These are phyloP conservation scores for Ophiostoma tasmaniense DNA, from an alignment of 2,329 filamentous ascomycete species.

Conservation along the genomic window DNA sequence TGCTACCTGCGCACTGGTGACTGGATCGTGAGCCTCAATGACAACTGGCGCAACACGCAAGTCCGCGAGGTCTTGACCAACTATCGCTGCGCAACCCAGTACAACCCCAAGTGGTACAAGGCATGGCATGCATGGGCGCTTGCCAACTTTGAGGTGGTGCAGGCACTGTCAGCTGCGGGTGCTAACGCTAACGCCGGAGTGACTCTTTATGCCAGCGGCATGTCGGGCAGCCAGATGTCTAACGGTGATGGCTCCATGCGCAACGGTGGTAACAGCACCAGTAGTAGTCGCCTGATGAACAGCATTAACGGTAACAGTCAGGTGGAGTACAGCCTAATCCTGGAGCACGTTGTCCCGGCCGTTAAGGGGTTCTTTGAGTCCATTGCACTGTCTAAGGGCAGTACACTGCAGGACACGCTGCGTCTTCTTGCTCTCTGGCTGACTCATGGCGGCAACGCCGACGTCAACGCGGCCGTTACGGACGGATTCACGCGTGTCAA, in stretches of 20 bases:
- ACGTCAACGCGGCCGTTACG: slow-evolving; percentile 80
- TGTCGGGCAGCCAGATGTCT: neutral
- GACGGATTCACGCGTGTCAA: slow-evolving; percentile 88
- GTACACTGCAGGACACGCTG: slow-evolving; percentile 90
- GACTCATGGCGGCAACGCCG: slow-evolving; percentile 75
- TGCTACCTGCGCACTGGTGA: slow-evolving; percentile 95
- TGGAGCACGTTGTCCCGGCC: slow-evolving; percentile 87
- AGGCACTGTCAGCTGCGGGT: slow-evolving; percentile 52
- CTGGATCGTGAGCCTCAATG: slow-evolving; percentile 82
- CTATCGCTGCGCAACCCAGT: slow-evolving; percentile 84
- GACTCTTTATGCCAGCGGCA: slow-evolving; percentile 5
- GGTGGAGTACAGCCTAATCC: slow-evolving; percentile 60
- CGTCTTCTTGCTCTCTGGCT: slow-evolving; percentile 94
- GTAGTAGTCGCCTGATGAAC: neutral
- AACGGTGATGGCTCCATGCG: neutral
- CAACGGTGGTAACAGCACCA: neutral
- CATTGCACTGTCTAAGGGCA: slow-evolving; percentile 82
- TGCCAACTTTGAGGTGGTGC: slow-evolving; percentile 97
- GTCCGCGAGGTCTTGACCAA: slow-evolving; percentile 85
- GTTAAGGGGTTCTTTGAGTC: slow-evolving; percentile 96
- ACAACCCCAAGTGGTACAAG: slow-evolving; percentile 95
- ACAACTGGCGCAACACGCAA: slow-evolving; percentile 80
- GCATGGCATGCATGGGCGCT: slow-evolving; percentile 98
- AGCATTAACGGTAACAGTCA: slow-evolving; percentile 28
- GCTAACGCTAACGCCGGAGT: neutral